Percentiles rank a stretch among this genome's conserved stretches.
Evolutionary conservation across 805 yeast species (phyloP).

Genomic region (Metschnikowia baotianmanensis): DNA sequence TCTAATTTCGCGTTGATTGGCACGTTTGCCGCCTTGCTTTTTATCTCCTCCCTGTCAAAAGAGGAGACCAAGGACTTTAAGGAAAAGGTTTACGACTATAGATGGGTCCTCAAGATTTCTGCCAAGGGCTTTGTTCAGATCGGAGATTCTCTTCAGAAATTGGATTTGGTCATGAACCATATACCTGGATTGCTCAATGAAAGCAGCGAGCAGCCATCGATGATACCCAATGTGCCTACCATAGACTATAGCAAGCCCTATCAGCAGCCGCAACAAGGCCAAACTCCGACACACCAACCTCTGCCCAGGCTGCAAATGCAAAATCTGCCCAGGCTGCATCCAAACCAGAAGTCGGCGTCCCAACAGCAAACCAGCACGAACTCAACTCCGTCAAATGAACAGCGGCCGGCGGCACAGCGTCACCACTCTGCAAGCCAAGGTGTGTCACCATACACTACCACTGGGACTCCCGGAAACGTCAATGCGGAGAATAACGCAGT

Average conservation of each 20-base stretch:
- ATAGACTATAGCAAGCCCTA: slow-evolving; percentile 19
- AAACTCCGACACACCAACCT: slow-evolving; percentile 3
- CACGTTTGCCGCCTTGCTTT: slow-evolving; percentile 79
- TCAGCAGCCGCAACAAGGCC: slow-evolving; percentile 7
- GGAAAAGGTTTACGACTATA: slow-evolving; percentile 69
- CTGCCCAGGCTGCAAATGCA: slow-evolving; percentile 10
- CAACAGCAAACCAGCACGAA: slow-evolving; percentile 5
- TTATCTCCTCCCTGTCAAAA: slow-evolving; percentile 55
- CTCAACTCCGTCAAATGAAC: slow-evolving; percentile 5
- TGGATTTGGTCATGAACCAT: slow-evolving; percentile 69
- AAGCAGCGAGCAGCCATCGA: slow-evolving; percentile 34
- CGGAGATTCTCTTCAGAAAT: slow-evolving; percentile 64
- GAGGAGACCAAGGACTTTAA: slow-evolving; percentile 66
- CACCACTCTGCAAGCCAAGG: slow-evolving; percentile 7
- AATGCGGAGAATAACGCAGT: not conserved
- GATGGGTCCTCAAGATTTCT: slow-evolving; percentile 72
- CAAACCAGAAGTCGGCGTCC: not conserved
- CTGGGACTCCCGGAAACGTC: not conserved
- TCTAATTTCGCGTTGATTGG: slow-evolving; percentile 81
- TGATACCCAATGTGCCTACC: slow-evolving; percentile 34
- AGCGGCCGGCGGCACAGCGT: slow-evolving; percentile 8
- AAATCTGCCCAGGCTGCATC: slow-evolving; percentile 14
- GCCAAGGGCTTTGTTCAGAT: slow-evolving; percentile 78
- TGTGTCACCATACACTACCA: slow-evolving; percentile 5
- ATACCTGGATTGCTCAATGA: slow-evolving; percentile 66